These are phyloP conservation scores for Sphaerostilbella broomeana DNA, from an alignment of 2,329 filamentous ascomycete species.

Conservation along the genomic window DNA sequence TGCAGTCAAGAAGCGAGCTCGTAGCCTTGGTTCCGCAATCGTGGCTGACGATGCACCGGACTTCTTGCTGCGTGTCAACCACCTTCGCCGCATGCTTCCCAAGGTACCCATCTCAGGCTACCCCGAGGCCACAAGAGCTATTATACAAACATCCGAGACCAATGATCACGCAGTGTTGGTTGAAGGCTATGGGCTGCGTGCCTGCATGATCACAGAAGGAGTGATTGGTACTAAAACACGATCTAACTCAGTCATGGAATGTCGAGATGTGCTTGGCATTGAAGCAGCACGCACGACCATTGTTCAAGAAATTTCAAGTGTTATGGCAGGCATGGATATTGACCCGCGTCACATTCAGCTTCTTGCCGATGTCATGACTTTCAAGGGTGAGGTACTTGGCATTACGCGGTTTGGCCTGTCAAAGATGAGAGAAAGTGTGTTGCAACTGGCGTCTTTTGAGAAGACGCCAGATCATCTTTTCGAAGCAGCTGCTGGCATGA, in stretches of 20 bases:
- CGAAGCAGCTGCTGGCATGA: conserved; percentile 86
- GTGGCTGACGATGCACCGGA: conserved; percentile 36
- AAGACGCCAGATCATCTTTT: conserved; percentile 98
- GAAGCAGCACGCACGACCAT: conserved; percentile 90
- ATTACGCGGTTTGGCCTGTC: conserved; percentile 94
- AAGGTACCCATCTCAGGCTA: conserved; percentile 86
- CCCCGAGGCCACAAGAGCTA: conserved; percentile 74
- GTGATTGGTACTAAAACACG: conserved; percentile 69
- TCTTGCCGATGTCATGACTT: conserved; percentile 96
- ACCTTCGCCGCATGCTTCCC: conserved; percentile 75
- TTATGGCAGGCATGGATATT: conserved; percentile 93
- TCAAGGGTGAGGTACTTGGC: conserved; percentile 92
- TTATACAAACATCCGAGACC: conserved; percentile 74
- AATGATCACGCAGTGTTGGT: conserved; percentile 71
- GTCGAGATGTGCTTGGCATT: conserved; percentile 79
- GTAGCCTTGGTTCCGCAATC: conserved; percentile 32
- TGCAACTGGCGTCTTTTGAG: conserved; percentile 93
- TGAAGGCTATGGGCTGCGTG: conserved; percentile 84
- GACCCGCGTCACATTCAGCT: conserved; percentile 97
- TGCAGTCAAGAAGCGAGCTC: conserved; percentile 39
- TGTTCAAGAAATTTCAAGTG: conserved; percentile 75
- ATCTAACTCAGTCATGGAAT: conserved; percentile 89
- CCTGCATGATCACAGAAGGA: conserved; percentile 90
- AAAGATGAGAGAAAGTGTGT: conserved; percentile 90
- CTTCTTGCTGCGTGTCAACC: conserved; percentile 71